These are phyloP conservation scores for Gnaphalium uliginosum DNA, from an alignment of 129 eudicot genomes.

Conservation along the genomic window DNA sequence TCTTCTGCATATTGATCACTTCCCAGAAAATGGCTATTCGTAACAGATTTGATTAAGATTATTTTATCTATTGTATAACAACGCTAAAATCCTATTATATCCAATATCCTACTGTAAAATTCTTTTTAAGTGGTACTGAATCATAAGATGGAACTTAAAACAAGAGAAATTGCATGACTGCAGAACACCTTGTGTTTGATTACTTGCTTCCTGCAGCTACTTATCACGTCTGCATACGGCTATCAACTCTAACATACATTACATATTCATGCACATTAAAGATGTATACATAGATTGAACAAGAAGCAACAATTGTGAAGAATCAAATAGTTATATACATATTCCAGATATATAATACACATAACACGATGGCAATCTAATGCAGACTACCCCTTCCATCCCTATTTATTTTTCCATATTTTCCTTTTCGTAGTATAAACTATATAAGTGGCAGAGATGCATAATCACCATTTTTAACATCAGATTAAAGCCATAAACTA, in stretches of 20 bases:
- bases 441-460: conserved; percentile 36
- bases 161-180: background rate
- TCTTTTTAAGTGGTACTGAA: background rate
- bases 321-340: conserved; percentile 26
- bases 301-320: conserved; percentile 20
- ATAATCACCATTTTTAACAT: conserved; percentile 34
- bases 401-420: background rate
- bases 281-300: background rate
- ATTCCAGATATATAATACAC: conserved; percentile 30
- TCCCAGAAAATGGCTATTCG: background rate
- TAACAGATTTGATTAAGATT: background rate
- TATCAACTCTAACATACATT: background rate
- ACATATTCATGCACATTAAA: background rate
- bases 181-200: background rate
- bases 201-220: background rate
- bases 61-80: background rate
- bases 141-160: background rate
- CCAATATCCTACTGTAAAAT: background rate
- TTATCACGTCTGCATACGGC: background rate
- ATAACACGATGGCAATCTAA: conserved; percentile 45
- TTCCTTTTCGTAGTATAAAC: conserved; percentile 25
- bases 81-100: no score
- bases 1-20: background rate
- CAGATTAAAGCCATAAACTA: conserved; percentile 26
- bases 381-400: conserved; percentile 33